Conservation (phyloP, 495 filamentous ascomycete species). For the Neurospora discreta region DNA sequence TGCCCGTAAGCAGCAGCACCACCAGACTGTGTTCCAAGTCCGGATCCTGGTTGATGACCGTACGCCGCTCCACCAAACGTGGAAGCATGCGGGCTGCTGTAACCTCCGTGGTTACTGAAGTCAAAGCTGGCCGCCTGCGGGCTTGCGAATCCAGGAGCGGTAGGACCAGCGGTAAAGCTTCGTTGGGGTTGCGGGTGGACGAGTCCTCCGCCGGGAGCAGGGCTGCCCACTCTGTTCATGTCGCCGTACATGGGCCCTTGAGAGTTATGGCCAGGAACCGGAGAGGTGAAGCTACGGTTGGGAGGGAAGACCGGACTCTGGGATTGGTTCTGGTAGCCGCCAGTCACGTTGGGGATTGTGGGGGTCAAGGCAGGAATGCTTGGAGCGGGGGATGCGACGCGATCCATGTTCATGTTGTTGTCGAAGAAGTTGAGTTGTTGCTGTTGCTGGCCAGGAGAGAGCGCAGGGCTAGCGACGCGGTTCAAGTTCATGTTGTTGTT, state of each 20-base stretch:
- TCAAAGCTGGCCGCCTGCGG: neutral
- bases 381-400: neutral
- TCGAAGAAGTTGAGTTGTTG: neutral
- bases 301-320: slow-evolving; percentile 12
- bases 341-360: slow-evolving; percentile 13
- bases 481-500: too few species aligned
- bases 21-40: neutral
- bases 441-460: neutral
- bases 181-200: slow-evolving; percentile 19
- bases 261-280: slow-evolving; percentile 17
- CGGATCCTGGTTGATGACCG: neutral
- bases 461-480: neutral
- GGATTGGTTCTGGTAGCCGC: slow-evolving; percentile 8
- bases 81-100: neutral
- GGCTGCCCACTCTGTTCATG: slow-evolving; percentile 13
- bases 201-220: slow-evolving; percentile 4
- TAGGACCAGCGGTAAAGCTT: slow-evolving; percentile 13
- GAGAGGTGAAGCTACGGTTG: slow-evolving; percentile 23
- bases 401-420: neutral
- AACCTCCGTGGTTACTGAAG: neutral
- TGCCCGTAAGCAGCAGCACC: too few species aligned
- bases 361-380: slow-evolving; percentile 3
- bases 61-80: neutral
- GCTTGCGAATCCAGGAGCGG: neutral
- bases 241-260: slow-evolving; percentile 11